Evolutionary conservation across 1,284 basidiomycete genomes (phyloP), one percentile per base, ranked within the genome.

Genomic region (Pyrrhoderma lamaoense): DNA sequence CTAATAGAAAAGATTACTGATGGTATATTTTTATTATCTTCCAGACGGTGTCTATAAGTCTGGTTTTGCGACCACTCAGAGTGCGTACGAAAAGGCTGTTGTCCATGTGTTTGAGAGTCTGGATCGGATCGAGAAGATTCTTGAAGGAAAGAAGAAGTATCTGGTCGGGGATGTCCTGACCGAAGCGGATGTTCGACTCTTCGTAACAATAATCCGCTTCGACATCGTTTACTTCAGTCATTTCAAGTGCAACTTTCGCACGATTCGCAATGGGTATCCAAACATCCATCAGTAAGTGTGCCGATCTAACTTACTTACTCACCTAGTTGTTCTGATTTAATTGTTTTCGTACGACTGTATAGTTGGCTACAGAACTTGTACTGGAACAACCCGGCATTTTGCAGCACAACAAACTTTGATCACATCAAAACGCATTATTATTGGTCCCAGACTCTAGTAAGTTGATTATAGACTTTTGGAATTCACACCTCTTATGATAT

Each of bases 381-480:
- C 68, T 82, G 78, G 79, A 79, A 75, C 57, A 62, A 76, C 59
- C 65, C 71, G 0, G 77, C 76, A 3, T 83, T 83, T 70, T 76
- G 79, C 62, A 67, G 72, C 42, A 80, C 80, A n/a, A 82, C 80
- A 49, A 66, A 80, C 64, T 82, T 82, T 65, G 71, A 66, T 59
- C 70, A 73, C 54, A 72, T 73, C 63, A 70, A 71, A 61, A 67
- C 67, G 52, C 73, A 75, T 60, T 76, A 75, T 61, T 74, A 67
- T 55, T 67, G 61, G 59, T 62, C 59, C 23, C 62, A 65, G 46
- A 53, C 60, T 7, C 37, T 50, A 22, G 56, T 56, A 23, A 13
- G 47, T 53, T 42, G 18, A 2, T 19, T 42, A 11, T n/a, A n/a
- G n/a, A n/a, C n/a, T n/a, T n/a, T n/a, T n/a, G n/a, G n/a, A n/a